These are phyloP conservation scores for Rhodotorula diobovata DNA, from an alignment of 768 basidiomycete genomes.

Conservation along the genomic window DNA sequence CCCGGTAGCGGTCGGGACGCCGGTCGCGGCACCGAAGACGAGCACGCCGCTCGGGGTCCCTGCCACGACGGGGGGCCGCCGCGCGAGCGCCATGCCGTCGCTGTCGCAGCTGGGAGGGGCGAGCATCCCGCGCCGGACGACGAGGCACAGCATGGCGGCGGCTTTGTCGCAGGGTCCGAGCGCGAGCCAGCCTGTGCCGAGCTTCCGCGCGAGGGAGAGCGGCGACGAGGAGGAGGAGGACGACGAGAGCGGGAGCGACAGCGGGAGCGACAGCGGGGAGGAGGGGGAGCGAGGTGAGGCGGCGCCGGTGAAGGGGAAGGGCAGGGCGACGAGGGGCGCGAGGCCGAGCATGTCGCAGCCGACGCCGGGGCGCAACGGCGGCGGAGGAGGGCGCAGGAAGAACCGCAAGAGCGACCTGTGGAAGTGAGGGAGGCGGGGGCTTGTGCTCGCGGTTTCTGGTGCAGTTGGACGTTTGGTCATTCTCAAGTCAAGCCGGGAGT, in stretches of 20 bases:
- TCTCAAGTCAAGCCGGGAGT: too few relatives aligned
- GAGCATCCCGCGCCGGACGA: background rate
- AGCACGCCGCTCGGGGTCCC: background rate
- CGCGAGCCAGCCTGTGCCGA: slow-evolving; percentile 2
- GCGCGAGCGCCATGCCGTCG: background rate
- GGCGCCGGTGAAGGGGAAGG: background rate
- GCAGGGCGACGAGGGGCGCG: background rate
- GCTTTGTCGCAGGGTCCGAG: background rate
- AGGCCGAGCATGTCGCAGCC: background rate
- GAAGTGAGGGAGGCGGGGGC: background rate
- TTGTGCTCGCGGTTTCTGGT: background rate
- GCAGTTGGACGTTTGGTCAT: background rate
- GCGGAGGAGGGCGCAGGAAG: too few relatives aligned
- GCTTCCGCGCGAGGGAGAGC: slow-evolving; percentile 3
- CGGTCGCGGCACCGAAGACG: background rate
- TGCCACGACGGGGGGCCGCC: too few relatives aligned
- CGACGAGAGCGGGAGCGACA: background rate
- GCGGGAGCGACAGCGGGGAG: background rate
- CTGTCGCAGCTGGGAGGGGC: background rate
- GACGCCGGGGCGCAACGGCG: background rate
- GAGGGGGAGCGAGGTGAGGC: background rate
- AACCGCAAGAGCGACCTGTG: background rate
- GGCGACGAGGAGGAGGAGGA: slow-evolving; percentile 12
- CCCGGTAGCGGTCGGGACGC: too few relatives aligned
- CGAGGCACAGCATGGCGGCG: background rate